phyloP scores from a whole-genome alignment of 2,329 filamentous ascomycete genomes.

The Stagonosporopsis tanaceti region DNA sequence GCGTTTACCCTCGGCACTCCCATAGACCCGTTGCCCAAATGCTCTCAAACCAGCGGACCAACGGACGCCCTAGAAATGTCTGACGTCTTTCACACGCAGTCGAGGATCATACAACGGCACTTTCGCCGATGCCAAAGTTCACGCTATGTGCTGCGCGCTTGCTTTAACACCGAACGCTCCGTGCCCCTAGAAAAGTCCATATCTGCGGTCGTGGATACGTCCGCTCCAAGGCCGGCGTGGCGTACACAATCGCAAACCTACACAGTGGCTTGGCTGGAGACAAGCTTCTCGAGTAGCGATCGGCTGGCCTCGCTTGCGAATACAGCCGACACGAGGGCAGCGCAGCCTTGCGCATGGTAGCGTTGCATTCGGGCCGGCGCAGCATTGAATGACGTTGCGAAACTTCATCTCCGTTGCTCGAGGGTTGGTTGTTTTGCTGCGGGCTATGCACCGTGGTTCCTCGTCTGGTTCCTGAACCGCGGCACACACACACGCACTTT shows the following conservation, averaged over 20 bases:
- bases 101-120: slow-evolving; percentile 4
- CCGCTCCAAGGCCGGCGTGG: slow-evolving; percentile 12
- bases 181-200: not conserved
- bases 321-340: not conserved
- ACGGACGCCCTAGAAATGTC: slow-evolving; percentile 4
- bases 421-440: not conserved
- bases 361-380: slow-evolving; percentile 2
- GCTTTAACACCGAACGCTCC: not conserved
- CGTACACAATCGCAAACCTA: slow-evolving; percentile 3
- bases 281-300: not conserved
- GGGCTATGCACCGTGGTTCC: not conserved
- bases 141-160: not conserved
- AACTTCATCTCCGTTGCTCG: not conserved
- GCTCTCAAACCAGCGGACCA: not conserved
- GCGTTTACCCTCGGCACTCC: slow-evolving; percentile 6
- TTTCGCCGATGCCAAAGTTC: slow-evolving; percentile 5
- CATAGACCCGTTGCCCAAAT: not conserved
- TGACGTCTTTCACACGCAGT: slow-evolving; percentile 8
- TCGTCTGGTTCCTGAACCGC: not conserved
- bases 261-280: not conserved
- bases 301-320: slow-evolving; percentile 1
- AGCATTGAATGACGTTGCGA: not conserved
- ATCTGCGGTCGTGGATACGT: slow-evolving; percentile 6
- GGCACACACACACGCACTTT: not conserved
- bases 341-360: slow-evolving; percentile 4